phyloP scores from a whole-genome alignment of 306 rosid genomes.

The Fagus crenata region DNA sequence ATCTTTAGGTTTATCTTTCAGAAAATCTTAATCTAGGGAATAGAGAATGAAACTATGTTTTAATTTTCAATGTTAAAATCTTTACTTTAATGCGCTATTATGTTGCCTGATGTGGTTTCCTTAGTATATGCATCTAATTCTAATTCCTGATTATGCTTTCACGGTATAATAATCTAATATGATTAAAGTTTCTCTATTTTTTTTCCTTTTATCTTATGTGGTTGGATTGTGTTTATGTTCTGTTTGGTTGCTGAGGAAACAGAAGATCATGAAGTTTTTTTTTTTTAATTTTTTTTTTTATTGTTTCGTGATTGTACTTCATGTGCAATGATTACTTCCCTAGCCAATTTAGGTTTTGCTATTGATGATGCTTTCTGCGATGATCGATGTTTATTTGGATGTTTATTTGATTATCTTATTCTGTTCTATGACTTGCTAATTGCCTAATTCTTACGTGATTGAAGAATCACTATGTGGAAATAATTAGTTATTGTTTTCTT shows the following conservation, averaged over 20 bases:
- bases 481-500: neutral
- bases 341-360: neutral
- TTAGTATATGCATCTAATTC: neutral
- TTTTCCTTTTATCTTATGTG: no score
- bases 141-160: neutral
- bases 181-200: neutral
- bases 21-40: neutral
- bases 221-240: neutral
- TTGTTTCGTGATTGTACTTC: neutral
- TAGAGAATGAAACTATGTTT: neutral
- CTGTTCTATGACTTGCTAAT: neutral
- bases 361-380: neutral
- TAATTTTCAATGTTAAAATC: neutral
- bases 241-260: neutral
- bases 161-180: neutral
- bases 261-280: no score
- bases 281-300: no score
- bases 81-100: neutral
- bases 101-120: neutral
- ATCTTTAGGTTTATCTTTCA: conserved; percentile 12
- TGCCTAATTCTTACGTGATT: neutral
- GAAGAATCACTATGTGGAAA: neutral
- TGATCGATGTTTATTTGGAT: neutral
- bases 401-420: neutral
- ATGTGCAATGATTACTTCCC: neutral